Conservation (phyloP, 495 filamentous ascomycete species). For the Usnea hakonensis region DNA sequence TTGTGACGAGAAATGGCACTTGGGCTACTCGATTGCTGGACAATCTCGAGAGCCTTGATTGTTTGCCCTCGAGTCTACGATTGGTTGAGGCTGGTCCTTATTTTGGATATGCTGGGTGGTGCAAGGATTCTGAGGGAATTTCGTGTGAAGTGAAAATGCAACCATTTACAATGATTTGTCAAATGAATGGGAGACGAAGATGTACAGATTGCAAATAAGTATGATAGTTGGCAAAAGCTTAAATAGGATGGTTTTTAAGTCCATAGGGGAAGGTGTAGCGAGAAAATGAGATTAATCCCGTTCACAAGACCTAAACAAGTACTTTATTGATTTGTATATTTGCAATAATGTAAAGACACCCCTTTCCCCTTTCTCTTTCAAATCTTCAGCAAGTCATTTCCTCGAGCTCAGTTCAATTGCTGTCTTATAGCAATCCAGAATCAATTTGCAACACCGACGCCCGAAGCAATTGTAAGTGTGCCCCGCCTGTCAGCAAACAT, state of each 20-base stretch:
- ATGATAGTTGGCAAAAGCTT: not conserved
- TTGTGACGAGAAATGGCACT: not conserved
- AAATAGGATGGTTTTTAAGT: not conserved
- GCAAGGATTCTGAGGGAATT: not conserved
- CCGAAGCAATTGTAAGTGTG: conserved; percentile 3
- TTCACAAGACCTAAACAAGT: too few relatives aligned
- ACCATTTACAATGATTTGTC: not conserved
- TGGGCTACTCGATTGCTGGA: not conserved
- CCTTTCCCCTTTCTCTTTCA: too few relatives aligned
- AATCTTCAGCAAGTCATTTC: not conserved
- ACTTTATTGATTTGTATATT: too few relatives aligned
- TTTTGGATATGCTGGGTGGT: not conserved
- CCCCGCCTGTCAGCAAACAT: conserved; percentile 7
- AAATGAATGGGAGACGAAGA: not conserved
- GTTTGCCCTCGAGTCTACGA: not conserved
- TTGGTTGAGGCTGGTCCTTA: not conserved
- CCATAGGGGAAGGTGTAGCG: conserved; percentile 11
- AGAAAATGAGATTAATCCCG: conserved; percentile 4
- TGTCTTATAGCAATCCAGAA: not conserved
- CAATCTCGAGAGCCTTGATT: not conserved
- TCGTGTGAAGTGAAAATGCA: not conserved
- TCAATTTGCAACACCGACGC: not conserved
- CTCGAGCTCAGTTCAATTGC: not conserved
- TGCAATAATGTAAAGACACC: conserved; percentile 13
- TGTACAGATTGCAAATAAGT: too few relatives aligned